Percentiles rank a stretch among this genome's conserved stretches.
Conservation (phyloP, 805 yeast species). For the Myxozyma monticola region DNA sequence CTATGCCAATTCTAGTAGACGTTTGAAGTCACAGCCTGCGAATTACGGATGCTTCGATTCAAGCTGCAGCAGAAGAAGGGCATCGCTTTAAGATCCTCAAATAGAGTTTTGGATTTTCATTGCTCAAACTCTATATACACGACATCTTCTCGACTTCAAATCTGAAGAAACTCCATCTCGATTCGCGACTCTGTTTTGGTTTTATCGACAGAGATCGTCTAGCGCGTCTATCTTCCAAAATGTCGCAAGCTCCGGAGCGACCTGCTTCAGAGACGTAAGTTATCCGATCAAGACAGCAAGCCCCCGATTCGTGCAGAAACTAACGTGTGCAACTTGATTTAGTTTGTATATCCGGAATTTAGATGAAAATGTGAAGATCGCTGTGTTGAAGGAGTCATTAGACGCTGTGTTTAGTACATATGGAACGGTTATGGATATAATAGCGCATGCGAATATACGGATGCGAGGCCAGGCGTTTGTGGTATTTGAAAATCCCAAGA, state of each 20-base stretch:
- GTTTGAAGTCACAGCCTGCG: too few species aligned
- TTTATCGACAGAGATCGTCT: too few species aligned
- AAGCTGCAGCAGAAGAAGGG: too few species aligned
- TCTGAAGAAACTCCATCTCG: too few species aligned
- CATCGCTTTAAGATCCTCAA: too few species aligned
- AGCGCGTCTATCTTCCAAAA: too few species aligned
- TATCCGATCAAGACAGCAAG: neutral
- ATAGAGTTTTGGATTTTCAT: too few species aligned
- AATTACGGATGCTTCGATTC: too few species aligned
- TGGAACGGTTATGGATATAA: constrained; percentile 52
- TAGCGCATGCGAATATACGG: constrained; percentile 60
- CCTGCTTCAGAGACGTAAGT: constrained; percentile 6
- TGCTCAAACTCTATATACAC: too few species aligned
- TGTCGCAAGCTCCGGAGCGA: neutral
- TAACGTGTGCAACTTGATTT: neutral
- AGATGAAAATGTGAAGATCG: constrained; percentile 64
- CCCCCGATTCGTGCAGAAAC: neutral
- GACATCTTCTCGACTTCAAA: too few species aligned
- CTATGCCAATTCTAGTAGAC: too few species aligned
- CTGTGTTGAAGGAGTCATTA: constrained; percentile 51
- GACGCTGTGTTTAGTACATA: constrained; percentile 45
- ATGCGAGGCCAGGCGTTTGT: constrained; percentile 84
- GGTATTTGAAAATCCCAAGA: constrained; percentile 48
- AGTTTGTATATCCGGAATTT: constrained; percentile 66
- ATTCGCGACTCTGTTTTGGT: too few species aligned